Evolutionary conservation across 2,329 filamentous ascomycete species (phyloP), one percentile per base, ranked within the genome.

Genomic region (Hortaea werneckii): DNA sequence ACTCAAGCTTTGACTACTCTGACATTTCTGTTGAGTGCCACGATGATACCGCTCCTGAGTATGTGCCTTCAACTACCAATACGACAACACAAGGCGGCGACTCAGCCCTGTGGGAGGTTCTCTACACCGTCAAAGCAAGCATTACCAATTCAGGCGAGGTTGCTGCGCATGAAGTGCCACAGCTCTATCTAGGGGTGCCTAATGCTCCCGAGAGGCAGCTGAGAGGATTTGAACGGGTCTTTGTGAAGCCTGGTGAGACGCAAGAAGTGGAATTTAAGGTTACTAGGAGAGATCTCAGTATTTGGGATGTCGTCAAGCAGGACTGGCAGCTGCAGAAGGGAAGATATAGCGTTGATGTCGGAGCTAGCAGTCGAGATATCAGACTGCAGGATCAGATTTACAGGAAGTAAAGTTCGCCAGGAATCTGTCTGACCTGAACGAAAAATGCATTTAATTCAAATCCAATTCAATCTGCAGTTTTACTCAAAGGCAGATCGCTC

Each of bases 91-190:
- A 29, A 41, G 40, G 40, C 3, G 40, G 40, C 40, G 13, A 41
- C 40, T 69, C 76, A 0, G 69, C 74, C 0, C 73, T 89, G 0
- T 89, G 79, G 71, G 75, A 84, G 35, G 63, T 71, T 0, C 71
- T 81, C 1, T 82, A 76, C 49, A 63, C 64, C 26, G 66, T 85
- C 8, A 68, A 71, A 3, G 73, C 77, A 4, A 72, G 66, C 0
- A 66, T 90, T 1, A 74, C 67, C 6, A 92, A 92, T 57, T 75
- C 72, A 0, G 85, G 85, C 1, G 53, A 57, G 48, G 63, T 67
- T 1, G 52, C 63, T 0, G 75, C 74, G 26, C 71, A 71, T 28
- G 76, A 76, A 12, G 76, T 81, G 3, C 71, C 72, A 1, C 78
- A 81, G 56, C 58, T 80, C 3, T 78, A 78, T 50, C 62, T 64